Percentiles rank a stretch among this genome's conserved stretches.
phyloP scores from a whole-genome alignment of 345 rosid species.

The Capsella bursapastoris region DNA sequence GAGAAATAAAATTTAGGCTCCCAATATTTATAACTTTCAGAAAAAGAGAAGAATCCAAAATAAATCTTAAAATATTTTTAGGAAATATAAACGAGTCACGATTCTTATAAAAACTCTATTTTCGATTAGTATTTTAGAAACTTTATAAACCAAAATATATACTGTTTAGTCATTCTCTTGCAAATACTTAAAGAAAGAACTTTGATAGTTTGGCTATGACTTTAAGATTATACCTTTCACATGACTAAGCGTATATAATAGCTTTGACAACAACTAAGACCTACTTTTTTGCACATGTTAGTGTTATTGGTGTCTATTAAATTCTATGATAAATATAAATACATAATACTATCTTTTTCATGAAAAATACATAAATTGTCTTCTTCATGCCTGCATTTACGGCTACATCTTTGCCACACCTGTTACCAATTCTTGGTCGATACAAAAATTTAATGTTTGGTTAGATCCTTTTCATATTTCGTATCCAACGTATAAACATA shows the following conservation, averaged over 20 bases:
- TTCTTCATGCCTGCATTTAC: constrained; percentile 30
- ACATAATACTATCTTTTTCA: no score
- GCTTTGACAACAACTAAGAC: constrained; percentile 40
- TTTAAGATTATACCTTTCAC: constrained; percentile 46
- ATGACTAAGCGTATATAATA: constrained; percentile 26
- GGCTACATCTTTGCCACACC: constrained; percentile 33
- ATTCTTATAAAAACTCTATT: background rate
- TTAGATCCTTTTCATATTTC: constrained; percentile 8
- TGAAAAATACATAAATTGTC: background rate
- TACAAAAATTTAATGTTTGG: background rate
- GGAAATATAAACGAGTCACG: background rate
- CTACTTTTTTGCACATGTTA: constrained; percentile 42
- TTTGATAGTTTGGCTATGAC: constrained; percentile 26
- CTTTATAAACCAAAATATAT: background rate
- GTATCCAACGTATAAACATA: background rate
- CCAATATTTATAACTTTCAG: background rate
- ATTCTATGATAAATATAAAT: background rate
- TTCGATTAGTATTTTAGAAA: background rate
- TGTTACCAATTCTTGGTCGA: constrained; percentile 15
- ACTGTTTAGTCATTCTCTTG: background rate
- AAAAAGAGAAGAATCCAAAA: background rate
- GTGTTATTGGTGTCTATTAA: constrained; percentile 10
- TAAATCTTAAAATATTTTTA: background rate
- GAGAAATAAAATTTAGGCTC: background rate
- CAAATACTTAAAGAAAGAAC: constrained; percentile 3